Conservation (phyloP, 1,284 basidiomycete genomes). For the Gyrodon tennesseensis region DNA sequence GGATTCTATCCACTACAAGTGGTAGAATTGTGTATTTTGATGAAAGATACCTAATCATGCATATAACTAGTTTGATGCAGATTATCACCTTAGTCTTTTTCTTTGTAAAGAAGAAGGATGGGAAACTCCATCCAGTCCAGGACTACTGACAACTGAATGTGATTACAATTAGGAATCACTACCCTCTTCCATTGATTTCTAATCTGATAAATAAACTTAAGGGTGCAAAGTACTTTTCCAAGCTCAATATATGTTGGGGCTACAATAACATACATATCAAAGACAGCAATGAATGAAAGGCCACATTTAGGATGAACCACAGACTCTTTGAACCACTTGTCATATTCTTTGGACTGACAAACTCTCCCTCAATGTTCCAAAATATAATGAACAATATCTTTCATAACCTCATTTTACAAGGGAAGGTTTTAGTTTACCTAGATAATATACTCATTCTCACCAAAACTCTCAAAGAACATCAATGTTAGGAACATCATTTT, state of each 20-base stretch:
- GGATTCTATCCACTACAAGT: too few relatives aligned
- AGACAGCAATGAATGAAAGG: background rate
- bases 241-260: background rate
- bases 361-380: too few relatives aligned
- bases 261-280: background rate
- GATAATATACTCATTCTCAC: too few relatives aligned
- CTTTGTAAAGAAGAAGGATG: slow-evolving; percentile 1
- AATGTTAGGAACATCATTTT: too few relatives aligned
- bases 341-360: background rate
- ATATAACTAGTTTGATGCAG: too few relatives aligned
- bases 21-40: too few relatives aligned
- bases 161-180: background rate
- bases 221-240: background rate
- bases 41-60: too few relatives aligned
- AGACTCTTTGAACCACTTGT: background rate
- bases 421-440: too few relatives aligned
- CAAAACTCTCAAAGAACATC: too few relatives aligned
- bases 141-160: background rate
- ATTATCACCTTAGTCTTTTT: background rate
- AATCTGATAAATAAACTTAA: background rate
- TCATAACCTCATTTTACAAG: background rate
- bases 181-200: background rate
- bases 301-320: background rate
- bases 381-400: too few relatives aligned
- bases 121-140: background rate